Base-by-base conservation (phyloP, 73 alveolate species). In the Diophrys sp. region DNA sequence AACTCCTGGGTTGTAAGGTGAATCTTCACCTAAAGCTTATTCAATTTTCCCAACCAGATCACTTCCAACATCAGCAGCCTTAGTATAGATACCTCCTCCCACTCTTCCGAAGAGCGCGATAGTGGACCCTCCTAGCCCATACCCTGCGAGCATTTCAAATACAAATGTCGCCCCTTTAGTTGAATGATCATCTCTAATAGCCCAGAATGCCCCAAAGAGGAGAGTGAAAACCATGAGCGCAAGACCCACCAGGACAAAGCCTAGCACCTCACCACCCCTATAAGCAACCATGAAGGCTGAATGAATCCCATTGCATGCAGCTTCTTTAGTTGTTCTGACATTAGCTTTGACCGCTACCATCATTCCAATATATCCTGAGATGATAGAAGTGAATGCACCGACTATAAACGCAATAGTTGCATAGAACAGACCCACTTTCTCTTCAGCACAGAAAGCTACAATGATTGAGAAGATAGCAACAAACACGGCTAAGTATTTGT, bases 1-100 rank as follows among this genome's bases (percentile, higher is more conserved):
- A 55, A 95, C 89, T 66, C 98, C 99, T 75, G 99, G 98, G 87
- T 96, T 96, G 57, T 80, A 75, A 34, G 98, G 99, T 76, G 87
- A 81, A 79, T 96, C 99, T 84, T 91, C 99, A 27, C 74, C 93
- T 53, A 96, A 89, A 70, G 91, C 97, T 33, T 88, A 90, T 34
- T 80, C 96, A 28, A 90, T 96, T 80, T 95, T 95, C 30, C 99
- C 99, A 29, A 87, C 97, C 32, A 95, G 90, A 75, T 95, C 99
- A 25, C 97, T 89, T 30, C 99, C 99, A 14, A 95, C 99, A 79
- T 95, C 99, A 75, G 98, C 98, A 33, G 99, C 99, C 91, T 96
- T 96, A 56, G 99, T 96, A 89, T 95, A 96, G 77, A 96, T 96
- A 26, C 99, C 99, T 53, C 99, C 99, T 28, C 99, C 99, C 56